Evolutionary conservation across 495 filamentous ascomycete genomes (phyloP).

Genomic region (Polyplosphaeria fusca): DNA sequence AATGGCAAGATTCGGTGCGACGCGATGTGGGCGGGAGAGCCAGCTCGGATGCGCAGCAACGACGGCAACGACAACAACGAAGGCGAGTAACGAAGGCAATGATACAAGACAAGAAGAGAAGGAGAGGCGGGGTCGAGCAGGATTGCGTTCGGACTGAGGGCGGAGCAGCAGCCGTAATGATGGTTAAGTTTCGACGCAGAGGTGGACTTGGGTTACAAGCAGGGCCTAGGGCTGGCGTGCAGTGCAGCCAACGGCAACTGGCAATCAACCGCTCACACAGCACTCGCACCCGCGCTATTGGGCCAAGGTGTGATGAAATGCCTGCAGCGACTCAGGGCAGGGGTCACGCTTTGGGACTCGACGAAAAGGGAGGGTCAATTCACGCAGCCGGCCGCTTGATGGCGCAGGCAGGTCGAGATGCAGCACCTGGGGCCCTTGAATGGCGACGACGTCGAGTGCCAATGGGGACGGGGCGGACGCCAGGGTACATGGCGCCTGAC

Average conservation of each 20-base stretch:
- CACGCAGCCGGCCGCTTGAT: conserved; percentile 8
- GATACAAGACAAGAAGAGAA: background rate
- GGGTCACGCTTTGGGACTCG: conserved; percentile 2
- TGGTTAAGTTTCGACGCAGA: conserved; percentile 32
- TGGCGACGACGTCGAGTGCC: conserved; percentile 3
- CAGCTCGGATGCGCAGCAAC: too few species aligned
- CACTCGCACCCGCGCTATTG: conserved; percentile 31
- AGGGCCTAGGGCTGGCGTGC: conserved; percentile 18
- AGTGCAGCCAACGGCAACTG: conserved; percentile 20
- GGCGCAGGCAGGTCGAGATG: conserved; percentile 10
- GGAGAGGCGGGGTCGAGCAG: background rate
- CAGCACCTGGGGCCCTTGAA: conserved; percentile 1
- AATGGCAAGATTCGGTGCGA: conserved; percentile 20
- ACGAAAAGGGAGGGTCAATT: conserved; percentile 12
- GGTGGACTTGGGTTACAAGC: conserved; percentile 12
- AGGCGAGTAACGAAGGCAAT: conserved; percentile 10
- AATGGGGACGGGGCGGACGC: conserved; percentile 18
- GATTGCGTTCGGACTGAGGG: conserved; percentile 3
- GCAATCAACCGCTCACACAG: conserved; percentile 28
- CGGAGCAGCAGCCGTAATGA: conserved; percentile 11
- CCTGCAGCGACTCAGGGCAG: conserved; percentile 10
- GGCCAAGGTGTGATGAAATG: conserved; percentile 32
- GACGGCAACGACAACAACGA: conserved; percentile 1
- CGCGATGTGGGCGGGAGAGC: conserved; percentile 16
- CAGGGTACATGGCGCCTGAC: conserved; percentile 16